A percentile compares a stretch with the other conserved stretches of the same genome.
phyloP scores from a whole-genome alignment of 768 basidiomycete genomes.

The Sutorius australiensis region DNA sequence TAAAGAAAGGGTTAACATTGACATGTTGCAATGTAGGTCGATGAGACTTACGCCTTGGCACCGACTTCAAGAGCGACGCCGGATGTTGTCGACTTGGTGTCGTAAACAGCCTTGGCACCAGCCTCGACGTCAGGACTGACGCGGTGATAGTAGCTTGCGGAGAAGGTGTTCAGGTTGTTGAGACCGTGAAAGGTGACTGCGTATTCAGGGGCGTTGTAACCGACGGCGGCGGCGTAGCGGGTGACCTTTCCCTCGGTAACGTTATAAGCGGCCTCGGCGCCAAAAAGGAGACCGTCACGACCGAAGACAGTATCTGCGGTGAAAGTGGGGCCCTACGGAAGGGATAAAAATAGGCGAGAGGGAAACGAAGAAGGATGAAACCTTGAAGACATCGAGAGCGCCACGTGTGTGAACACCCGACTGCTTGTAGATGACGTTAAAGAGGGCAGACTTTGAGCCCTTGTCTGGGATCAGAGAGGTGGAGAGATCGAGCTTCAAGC shows the following conservation, averaged over 20 bases:
- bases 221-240: slow-evolving; percentile 87
- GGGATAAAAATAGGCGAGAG: not conserved
- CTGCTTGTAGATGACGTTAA: slow-evolving; percentile 91
- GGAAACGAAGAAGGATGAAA: slow-evolving; percentile 27
- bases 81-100: slow-evolving; percentile 83
- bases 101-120: slow-evolving; percentile 94
- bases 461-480: slow-evolving; percentile 85
- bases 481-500: slow-evolving; percentile 90
- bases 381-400: slow-evolving; percentile 91
- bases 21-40: not conserved
- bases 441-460: slow-evolving; percentile 75
- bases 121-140: slow-evolving; percentile 90
- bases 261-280: slow-evolving; percentile 96
- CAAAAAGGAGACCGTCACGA: slow-evolving; percentile 95
- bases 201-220: slow-evolving; percentile 96
- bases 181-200: slow-evolving; percentile 92
- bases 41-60: slow-evolving; percentile 75
- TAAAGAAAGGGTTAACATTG: not conserved
- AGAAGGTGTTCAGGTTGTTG: slow-evolving; percentile 90
- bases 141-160: slow-evolving; percentile 97
- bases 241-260: slow-evolving; percentile 90
- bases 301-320: slow-evolving; percentile 94
- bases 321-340: slow-evolving; percentile 87
- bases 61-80: slow-evolving; percentile 93
- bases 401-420: slow-evolving; percentile 91